Base-by-base conservation (phyloP, 2,329 filamentous ascomycete genomes). In the Trichoderma afroharzianum region DNA sequence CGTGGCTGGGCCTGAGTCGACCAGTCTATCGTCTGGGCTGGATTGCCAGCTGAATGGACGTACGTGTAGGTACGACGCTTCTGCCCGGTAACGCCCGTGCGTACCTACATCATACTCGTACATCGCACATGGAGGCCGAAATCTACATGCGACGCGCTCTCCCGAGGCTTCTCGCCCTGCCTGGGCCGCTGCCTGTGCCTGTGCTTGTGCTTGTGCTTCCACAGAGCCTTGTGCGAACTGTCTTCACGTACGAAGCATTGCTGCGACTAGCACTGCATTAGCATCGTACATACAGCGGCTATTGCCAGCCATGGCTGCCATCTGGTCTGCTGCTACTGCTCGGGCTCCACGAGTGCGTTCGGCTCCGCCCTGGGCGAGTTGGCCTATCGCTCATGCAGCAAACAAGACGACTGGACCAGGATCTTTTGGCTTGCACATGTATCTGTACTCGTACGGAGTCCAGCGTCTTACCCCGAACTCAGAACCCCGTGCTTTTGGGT, bases 351-450 rank as follows among this genome's bases (percentile, higher is more conserved):
- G 6, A 47, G n/a, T 43, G 66, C 39, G 18, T 43, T 68, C 57
- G 57, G 57, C 55, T 62, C 55, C 66, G 66, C 66, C 66, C 53
- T 21, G 32, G 30, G 28, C 24, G 32, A 43, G 50, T 39, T 62
- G 66, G 55, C 66, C 57, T 68, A 61, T 68, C 66, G 57, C 66
- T 53, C 57, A 61, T 61, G 64, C 39, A 50, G 21, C 66, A 53
- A 50, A 50, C 55, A 61, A 26, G 21, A n/a, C 50, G 66, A 61
- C 33, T 15, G 33, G 33, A 36, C 66, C 21, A 28, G 66, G 66
- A 28, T 68, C 28, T 36, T 68, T 43, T 43, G 64, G 66, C 58
- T 53, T 50, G 33, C 55, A 58, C 63, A 47, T 50, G 53, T 26
- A 26, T 26, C 26, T 4, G 26, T 33, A 47, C 66, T 21, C n/a